Percentiles rank a stretch among this genome's conserved stretches.
phyloP scores from a whole-genome alignment of 805 yeast genomes.

The Nakazawaea populi region DNA sequence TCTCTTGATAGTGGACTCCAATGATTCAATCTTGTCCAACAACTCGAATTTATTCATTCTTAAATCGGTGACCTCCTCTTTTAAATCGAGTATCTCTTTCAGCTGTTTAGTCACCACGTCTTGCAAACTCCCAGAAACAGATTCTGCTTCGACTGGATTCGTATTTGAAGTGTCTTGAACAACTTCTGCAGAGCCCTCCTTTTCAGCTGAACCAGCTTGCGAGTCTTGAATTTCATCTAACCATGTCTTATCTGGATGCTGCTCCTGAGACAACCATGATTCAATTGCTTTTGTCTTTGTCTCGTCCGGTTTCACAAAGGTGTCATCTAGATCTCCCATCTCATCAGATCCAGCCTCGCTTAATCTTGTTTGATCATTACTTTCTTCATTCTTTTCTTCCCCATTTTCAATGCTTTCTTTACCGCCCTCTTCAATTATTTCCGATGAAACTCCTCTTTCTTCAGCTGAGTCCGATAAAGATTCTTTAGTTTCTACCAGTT shows the following conservation, averaged over 20 bases:
- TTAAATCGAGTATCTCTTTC: not conserved
- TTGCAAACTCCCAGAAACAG: not conserved
- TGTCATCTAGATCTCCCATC: not conserved
- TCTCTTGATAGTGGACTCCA: conserved; percentile 3
- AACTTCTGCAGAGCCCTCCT: not conserved
- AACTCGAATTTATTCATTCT: conserved; percentile 8
- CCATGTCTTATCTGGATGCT: conserved; percentile 1
- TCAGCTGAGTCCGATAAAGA: not conserved
- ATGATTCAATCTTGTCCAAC: conserved; percentile 6
- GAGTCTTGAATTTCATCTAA: conserved; percentile 9
- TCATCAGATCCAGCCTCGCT: too few species aligned
- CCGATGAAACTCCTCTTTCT: too few species aligned
- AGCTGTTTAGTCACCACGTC: not conserved
- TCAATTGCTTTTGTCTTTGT: not conserved
- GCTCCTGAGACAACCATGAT: not conserved
- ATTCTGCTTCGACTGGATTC: too few species aligned
- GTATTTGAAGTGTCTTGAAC: too few species aligned
- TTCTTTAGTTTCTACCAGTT: not conserved
- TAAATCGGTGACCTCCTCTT: conserved; percentile 7
- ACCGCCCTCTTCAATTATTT: too few species aligned
- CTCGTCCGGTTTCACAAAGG: not conserved
- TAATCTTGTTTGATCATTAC: too few species aligned
- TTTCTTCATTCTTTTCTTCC: too few species aligned
- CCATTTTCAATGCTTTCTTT: too few species aligned
- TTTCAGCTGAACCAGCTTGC: not conserved